A percentile compares a stretch with the other conserved stretches of the same genome.
Evolutionary conservation across 176 grass and related monocot species (phyloP).

Genomic region (Metroxylon sagu): DNA sequence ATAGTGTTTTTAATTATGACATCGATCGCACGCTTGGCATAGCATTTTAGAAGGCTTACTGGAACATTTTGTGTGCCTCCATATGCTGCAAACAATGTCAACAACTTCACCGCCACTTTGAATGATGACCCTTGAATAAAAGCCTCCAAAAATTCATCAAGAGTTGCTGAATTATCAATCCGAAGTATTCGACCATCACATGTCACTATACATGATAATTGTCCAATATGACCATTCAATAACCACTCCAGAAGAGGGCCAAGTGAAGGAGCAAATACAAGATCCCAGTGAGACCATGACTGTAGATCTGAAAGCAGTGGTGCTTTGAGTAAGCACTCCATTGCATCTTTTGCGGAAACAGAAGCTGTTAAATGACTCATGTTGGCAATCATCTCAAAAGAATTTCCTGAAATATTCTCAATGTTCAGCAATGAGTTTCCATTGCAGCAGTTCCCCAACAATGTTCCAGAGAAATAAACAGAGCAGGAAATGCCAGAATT

Average conservation of each 20-base stretch:
- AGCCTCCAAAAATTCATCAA: slow-evolving; percentile 74
- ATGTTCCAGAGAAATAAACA: slow-evolving; percentile 59
- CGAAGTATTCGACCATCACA: slow-evolving; percentile 64
- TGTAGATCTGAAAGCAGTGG: slow-evolving; percentile 92
- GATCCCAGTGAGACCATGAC: slow-evolving; percentile 83
- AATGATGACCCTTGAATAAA: slow-evolving; percentile 69
- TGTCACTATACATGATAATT: slow-evolving; percentile 71
- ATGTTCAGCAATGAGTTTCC: slow-evolving; percentile 15
- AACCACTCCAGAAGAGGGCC: slow-evolving; percentile 82
- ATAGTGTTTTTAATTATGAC: slow-evolving; percentile 48
- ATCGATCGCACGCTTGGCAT: slow-evolving; percentile 52
- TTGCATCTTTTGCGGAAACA: slow-evolving; percentile 47
- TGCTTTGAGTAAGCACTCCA: slow-evolving; percentile 61
- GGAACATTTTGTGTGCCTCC: slow-evolving; percentile 57
- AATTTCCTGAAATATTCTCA: slow-evolving; percentile 6
- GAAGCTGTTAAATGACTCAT: slow-evolving; percentile 24
- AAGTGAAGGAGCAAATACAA: slow-evolving; percentile 66
- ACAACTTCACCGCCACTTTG: slow-evolving; percentile 59
- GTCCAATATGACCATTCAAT: slow-evolving; percentile 42
- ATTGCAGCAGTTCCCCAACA: slow-evolving; percentile 68
- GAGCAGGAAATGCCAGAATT: slow-evolving; percentile 30
- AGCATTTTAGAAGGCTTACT: slow-evolving; percentile 74
- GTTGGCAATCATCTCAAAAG: slow-evolving; percentile 5
- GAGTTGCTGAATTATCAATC: slow-evolving; percentile 61
- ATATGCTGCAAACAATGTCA: slow-evolving; percentile 73